Conservation (phyloP, 2,329 filamentous ascomycete species). For the Xylogone sp. region DNA sequence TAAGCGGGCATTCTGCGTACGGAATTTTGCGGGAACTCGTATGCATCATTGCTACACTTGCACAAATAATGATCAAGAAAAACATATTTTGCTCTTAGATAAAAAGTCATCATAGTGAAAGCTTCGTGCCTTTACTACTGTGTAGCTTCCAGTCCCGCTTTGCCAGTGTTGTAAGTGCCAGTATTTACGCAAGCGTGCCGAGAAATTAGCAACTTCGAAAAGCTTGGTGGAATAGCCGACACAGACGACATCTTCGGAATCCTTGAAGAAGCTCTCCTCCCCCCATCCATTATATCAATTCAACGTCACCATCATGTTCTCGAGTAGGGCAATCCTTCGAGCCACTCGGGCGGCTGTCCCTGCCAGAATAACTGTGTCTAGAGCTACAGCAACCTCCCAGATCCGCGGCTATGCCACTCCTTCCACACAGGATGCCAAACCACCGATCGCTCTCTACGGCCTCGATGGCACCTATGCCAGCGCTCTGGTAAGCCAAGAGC, state of each 20-base stretch:
- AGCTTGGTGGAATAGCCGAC: slow-evolving; percentile 3
- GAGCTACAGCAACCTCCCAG: slow-evolving; percentile 51
- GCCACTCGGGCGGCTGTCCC: slow-evolving; percentile 24
- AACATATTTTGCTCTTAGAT: not conserved
- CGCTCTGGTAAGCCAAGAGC: slow-evolving; percentile 79
- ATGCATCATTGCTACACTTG: not conserved
- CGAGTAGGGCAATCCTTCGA: slow-evolving; percentile 27
- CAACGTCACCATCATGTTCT: slow-evolving; percentile 27
- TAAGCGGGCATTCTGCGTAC: not conserved
- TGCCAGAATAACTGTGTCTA: slow-evolving; percentile 21
- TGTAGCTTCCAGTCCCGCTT: not conserved
- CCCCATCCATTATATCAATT: slow-evolving; percentile 23
- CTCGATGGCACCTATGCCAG: slow-evolving; percentile 97
- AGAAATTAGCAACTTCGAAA: slow-evolving; percentile 7
- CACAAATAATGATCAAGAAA: not conserved
- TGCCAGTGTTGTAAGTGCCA: not conserved
- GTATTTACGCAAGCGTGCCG: not conserved
- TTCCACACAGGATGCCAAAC: slow-evolving; percentile 62
- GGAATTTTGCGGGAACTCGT: not conserved
- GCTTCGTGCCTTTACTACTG: no score
- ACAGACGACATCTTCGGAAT: not conserved
- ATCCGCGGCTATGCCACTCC: slow-evolving; percentile 73
- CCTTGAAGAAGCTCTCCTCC: slow-evolving; percentile 4
- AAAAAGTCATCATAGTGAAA: no score
- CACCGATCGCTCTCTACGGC: slow-evolving; percentile 88